A percentile compares a stretch with the other conserved stretches of the same genome.
Evolutionary conservation across 2,329 filamentous ascomycete species (phyloP).

Genomic region (Rhinocladiella mackenziei): DNA sequence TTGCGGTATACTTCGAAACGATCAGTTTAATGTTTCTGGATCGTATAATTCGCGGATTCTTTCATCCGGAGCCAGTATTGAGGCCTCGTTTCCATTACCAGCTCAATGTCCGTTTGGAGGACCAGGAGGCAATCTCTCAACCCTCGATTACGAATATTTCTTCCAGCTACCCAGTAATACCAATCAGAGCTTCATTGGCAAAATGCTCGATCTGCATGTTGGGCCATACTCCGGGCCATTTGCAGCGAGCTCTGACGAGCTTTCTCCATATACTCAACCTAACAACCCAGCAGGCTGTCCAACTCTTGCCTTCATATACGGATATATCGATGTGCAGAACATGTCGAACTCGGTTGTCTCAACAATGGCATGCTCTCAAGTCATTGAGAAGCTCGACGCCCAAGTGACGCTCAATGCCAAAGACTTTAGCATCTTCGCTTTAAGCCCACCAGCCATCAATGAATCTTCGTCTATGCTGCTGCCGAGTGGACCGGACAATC

Average conservation of each 20-base stretch:
- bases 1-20: background rate
- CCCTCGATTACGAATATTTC: constrained; percentile 7
- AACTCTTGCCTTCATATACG: constrained; percentile 25
- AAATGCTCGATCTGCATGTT: constrained; percentile 25
- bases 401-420: constrained; percentile 5
- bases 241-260: constrained; percentile 13
- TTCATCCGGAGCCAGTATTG: constrained; percentile 7
- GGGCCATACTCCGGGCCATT: constrained; percentile 14
- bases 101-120: constrained; percentile 17
- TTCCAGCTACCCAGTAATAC: constrained; percentile 1
- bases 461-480: constrained; percentile 14
- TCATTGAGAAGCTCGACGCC: constrained; percentile 14
- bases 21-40: constrained; percentile 5
- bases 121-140: constrained; percentile 9
- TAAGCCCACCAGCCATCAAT: constrained; percentile 7
- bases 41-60: constrained; percentile 7
- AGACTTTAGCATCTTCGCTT: background rate
- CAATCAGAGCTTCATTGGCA: constrained; percentile 14
- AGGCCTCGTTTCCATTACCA: constrained; percentile 10
- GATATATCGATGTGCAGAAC: constrained; percentile 12
- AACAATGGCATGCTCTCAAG: constrained; percentile 22
- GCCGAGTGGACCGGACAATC: constrained; percentile 1
- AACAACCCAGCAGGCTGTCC: constrained; percentile 28
- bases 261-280: background rate
- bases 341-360: background rate